Conservation (phyloP, 768 basidiomycete species). For the Kwoniella sp. region DNA sequence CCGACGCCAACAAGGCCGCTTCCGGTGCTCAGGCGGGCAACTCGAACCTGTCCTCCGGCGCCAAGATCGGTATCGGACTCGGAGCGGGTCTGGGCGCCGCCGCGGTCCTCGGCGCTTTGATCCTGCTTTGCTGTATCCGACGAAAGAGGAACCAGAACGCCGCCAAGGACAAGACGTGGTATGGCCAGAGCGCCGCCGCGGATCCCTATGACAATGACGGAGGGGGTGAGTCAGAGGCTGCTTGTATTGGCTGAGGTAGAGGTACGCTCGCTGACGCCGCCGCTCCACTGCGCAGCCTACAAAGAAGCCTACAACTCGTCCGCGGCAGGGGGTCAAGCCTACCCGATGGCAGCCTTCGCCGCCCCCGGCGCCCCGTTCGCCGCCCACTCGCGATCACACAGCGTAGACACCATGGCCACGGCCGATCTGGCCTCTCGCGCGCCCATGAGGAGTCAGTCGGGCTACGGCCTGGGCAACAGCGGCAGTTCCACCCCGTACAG, state of each 20-base stretch:
- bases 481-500: conserved; percentile 11
- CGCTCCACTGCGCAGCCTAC: conserved; percentile 2
- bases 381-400: conserved; percentile 9
- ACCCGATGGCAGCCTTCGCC: conserved; percentile 22
- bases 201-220: conserved; percentile 5
- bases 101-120: conserved; percentile 28
- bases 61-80: conserved; percentile 38
- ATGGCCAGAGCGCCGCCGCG: conserved; percentile 10
- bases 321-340: conserved; percentile 6
- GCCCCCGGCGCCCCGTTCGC: conserved; percentile 5
- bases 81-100: conserved; percentile 35
- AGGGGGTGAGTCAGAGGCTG: neutral
- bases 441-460: conserved; percentile 11
- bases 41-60: conserved; percentile 17
- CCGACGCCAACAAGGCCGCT: conserved; percentile 13
- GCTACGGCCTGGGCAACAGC: conserved; percentile 2
- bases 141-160: conserved; percentile 22
- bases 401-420: conserved; percentile 23
- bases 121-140: conserved; percentile 33
- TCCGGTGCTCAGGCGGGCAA: neutral
- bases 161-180: conserved; percentile 23
- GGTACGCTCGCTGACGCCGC: neutral
- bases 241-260: neutral
- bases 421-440: conserved; percentile 17
- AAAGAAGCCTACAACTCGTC: conserved; percentile 18